A percentile compares a stretch with the other conserved stretches of the same genome.
These are phyloP conservation scores for Spiraea crenata DNA, from an alignment of 331 rosid genomes.

Conservation along the genomic window DNA sequence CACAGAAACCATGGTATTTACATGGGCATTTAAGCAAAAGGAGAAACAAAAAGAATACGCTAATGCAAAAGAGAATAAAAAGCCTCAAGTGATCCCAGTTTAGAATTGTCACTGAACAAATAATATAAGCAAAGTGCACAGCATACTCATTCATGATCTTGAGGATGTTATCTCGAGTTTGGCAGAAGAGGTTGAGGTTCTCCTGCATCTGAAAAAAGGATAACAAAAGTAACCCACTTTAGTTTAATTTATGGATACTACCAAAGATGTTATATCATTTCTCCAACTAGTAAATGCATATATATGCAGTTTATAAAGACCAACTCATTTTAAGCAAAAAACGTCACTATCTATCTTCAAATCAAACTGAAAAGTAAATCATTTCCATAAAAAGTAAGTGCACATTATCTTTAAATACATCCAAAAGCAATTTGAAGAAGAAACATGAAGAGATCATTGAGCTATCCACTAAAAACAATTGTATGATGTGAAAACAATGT, in stretches of 20 bases:
- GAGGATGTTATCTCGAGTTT: slow-evolving; percentile 75
- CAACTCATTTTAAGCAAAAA: neutral
- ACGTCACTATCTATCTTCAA: neutral
- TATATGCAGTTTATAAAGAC: neutral
- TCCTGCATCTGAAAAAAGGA: slow-evolving; percentile 67
- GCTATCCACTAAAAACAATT: neutral
- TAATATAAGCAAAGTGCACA: slow-evolving; percentile 17
- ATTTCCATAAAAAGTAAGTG: neutral
- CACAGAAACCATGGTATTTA: neutral
- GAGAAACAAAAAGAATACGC: neutral
- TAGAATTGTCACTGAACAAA: neutral
- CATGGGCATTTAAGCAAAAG: neutral
- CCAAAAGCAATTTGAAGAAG: neutral
- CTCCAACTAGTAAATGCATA: too few species aligned
- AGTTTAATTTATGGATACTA: neutral
- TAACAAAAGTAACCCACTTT: slow-evolving; percentile 6
- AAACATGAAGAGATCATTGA: neutral
- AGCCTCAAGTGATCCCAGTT: neutral
- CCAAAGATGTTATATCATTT: neutral
- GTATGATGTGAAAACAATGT: neutral
- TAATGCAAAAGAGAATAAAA: neutral
- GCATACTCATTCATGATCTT: slow-evolving; percentile 85
- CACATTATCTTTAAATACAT: neutral
- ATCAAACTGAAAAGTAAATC: neutral
- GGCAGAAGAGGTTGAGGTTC: slow-evolving; percentile 77